Evolutionary conservation across 768 basidiomycete genomes (phyloP).

Genomic region (Russula lepida): DNA sequence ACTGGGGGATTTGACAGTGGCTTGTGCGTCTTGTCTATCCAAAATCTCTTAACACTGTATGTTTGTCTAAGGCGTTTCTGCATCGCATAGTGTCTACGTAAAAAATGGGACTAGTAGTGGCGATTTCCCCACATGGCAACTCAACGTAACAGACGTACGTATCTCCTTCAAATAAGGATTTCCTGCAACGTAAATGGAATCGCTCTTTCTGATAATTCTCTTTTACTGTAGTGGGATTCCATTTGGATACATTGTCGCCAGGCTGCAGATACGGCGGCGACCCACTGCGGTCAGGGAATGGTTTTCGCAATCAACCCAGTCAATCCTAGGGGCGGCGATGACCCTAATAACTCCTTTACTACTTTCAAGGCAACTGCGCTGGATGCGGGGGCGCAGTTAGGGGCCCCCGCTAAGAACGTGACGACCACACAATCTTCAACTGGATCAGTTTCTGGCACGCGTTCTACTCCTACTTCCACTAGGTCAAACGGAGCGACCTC

Average conservation of each 20-base stretch:
- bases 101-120: not conserved
- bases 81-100: constrained; percentile 21
- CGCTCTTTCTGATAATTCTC: not conserved
- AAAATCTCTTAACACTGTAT: not conserved
- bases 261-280: constrained; percentile 1
- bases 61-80: not conserved
- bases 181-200: not conserved
- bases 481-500: not conserved
- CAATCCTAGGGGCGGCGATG: constrained; percentile 21
- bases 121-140: constrained; percentile 7
- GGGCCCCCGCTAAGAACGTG: not conserved
- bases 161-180: not conserved
- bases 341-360: not conserved
- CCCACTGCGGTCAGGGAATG: constrained; percentile 26
- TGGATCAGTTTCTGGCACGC: too few species aligned
- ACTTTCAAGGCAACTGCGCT: constrained; percentile 4
- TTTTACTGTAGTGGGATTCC: constrained; percentile 18
- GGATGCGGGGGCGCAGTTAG: not conserved
- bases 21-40: constrained; percentile 23
- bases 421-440: not conserved
- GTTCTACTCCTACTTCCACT: not conserved
- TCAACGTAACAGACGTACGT: constrained; percentile 24
- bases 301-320: constrained; percentile 27
- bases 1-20: constrained; percentile 25
- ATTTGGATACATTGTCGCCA: constrained; percentile 26